Percentiles rank a stretch among this genome's conserved stretches.
These are phyloP conservation scores for Trypanosoma caninum DNA, from an alignment of 208 protist genomes.

Conservation along the genomic window DNA sequence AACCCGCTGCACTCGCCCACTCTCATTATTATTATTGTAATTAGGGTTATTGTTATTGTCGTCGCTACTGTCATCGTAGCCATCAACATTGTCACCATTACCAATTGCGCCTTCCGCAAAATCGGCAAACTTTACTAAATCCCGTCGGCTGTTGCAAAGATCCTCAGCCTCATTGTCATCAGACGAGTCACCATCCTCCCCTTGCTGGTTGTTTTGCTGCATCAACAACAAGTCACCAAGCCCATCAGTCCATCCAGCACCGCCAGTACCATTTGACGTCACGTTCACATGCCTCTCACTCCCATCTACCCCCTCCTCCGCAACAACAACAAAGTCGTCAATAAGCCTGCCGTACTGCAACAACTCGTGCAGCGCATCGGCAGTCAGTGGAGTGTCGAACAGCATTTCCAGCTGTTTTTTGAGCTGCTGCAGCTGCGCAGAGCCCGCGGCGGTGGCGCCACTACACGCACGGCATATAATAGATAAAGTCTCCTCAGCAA, in stretches of 20 bases:
- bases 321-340: slow-evolving; percentile 73
- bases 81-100: slow-evolving; percentile 31
- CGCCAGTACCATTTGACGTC: neutral
- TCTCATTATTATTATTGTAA: slow-evolving; percentile 10
- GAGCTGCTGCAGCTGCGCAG: slow-evolving; percentile 41
- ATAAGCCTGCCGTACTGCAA: slow-evolving; percentile 73
- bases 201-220: slow-evolving; percentile 14
- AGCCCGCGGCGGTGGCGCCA: slow-evolving; percentile 11
- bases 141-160: slow-evolving; percentile 4
- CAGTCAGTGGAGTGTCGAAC: slow-evolving; percentile 60
- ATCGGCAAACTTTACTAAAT: slow-evolving; percentile 52
- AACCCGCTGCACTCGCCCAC: slow-evolving; percentile 22
- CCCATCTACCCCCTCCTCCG: neutral
- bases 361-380: slow-evolving; percentile 57
- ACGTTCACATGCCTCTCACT: neutral
- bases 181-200: slow-evolving; percentile 7
- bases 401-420: slow-evolving; percentile 50
- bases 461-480: slow-evolving; percentile 48
- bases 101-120: slow-evolving; percentile 25
- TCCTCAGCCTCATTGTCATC: slow-evolving; percentile 21
- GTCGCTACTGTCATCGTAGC: slow-evolving; percentile 22
- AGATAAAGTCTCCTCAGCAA: slow-evolving; percentile 73
- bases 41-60: slow-evolving; percentile 13
- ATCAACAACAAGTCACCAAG: slow-evolving; percentile 20
- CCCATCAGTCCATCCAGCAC: slow-evolving; percentile 3